Evolutionary conservation across 1,284 basidiomycete genomes (phyloP).

Genomic region (Marasmius sp.): DNA sequence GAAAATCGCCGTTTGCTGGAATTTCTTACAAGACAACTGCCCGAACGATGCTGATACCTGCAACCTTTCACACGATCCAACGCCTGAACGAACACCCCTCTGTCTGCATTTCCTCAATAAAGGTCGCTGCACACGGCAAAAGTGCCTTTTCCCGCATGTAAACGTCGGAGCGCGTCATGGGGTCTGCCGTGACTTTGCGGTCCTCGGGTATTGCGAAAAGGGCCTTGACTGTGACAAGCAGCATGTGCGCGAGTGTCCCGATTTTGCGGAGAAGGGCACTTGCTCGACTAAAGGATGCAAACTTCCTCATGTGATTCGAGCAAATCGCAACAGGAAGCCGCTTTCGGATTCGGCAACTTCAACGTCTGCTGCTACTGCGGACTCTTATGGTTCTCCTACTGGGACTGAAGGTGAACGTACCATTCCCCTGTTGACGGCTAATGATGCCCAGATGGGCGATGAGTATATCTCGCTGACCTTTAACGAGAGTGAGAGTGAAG

Average conservation of each 20-base stretch:
- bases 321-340: conserved; percentile 68
- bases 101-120: conserved; percentile 91
- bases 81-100: conserved; percentile 87
- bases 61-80: conserved; percentile 86
- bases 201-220: conserved; percentile 86
- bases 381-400: conserved; percentile 21
- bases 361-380: conserved; percentile 22
- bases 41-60: conserved; percentile 75
- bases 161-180: conserved; percentile 75
- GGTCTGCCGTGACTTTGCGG: conserved; percentile 90
- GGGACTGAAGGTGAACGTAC: conserved; percentile 30
- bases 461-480: conserved; percentile 86
- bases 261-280: conserved; percentile 86
- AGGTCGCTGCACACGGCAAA: conserved; percentile 77
- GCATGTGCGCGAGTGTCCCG: conserved; percentile 92
- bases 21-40: conserved; percentile 82
- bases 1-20: conserved; percentile 91
- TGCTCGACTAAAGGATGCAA: conserved; percentile 85
- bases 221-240: conserved; percentile 84
- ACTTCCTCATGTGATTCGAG: conserved; percentile 88
- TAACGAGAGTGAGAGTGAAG: conserved; percentile 69
- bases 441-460: conserved; percentile 69
- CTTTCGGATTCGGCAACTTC: conserved; percentile 15
- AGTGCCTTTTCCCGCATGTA: conserved; percentile 89
- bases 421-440: conserved; percentile 40